Evolutionary conservation across 306 rosid genomes (phyloP).

Genomic region (Lagenaria siceraria): DNA sequence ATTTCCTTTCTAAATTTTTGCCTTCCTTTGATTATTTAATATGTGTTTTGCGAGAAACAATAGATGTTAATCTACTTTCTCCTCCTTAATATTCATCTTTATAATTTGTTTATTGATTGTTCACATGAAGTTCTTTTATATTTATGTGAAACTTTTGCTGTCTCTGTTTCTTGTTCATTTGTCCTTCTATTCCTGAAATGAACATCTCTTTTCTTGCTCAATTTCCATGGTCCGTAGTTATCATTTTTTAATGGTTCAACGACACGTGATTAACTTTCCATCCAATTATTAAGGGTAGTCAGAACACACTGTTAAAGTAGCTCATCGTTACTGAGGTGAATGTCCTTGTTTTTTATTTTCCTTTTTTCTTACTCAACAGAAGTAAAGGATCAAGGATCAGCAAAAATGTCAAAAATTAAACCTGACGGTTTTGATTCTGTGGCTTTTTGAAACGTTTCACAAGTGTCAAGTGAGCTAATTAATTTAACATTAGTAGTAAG

Average conservation of each 20-base stretch:
- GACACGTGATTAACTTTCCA: neutral
- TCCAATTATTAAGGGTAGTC: neutral
- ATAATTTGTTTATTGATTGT: neutral
- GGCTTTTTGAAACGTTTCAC: neutral
- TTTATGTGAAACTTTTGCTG: neutral
- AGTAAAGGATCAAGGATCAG: neutral
- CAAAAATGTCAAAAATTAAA: neutral
- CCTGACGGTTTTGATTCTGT: neutral
- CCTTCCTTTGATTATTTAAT: neutral
- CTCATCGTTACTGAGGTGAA: neutral
- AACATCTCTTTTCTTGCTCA: neutral
- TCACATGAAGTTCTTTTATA: neutral
- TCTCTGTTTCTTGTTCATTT: neutral
- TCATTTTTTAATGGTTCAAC: neutral
- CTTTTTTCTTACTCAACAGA: neutral
- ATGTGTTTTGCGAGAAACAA: neutral
- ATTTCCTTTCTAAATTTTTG: neutral
- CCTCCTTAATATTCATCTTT: neutral
- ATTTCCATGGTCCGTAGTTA: neutral
- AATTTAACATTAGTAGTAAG: neutral
- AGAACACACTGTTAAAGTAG: neutral
- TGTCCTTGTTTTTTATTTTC: neutral
- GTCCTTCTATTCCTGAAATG: neutral
- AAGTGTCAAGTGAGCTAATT: neutral
- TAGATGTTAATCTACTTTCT: neutral